Conservation (phyloP, 176 grass and related monocot species). For the Oryza nivara region DNA sequence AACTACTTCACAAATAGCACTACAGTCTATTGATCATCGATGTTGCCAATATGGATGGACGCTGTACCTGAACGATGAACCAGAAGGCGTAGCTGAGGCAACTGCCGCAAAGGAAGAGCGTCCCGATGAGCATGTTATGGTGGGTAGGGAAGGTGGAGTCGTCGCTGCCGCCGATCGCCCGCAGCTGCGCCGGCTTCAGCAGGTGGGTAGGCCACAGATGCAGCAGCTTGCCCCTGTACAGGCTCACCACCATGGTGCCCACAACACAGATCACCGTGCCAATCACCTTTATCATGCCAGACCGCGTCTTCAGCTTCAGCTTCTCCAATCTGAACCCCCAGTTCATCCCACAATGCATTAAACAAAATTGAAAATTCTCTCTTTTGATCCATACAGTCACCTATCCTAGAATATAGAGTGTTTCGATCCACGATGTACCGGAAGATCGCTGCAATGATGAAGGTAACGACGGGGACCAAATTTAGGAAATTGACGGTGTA, state of each 20-base stretch:
- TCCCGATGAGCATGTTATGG: slow-evolving; percentile 6
- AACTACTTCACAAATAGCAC: too few relatives aligned
- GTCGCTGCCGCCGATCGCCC: too few relatives aligned
- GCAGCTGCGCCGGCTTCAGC: background rate
- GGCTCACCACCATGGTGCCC: slow-evolving; percentile 54
- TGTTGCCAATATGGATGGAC: background rate
- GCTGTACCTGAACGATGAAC: slow-evolving; percentile 43
- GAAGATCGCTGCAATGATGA: too few relatives aligned
- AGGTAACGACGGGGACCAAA: too few relatives aligned
- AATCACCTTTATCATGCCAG: slow-evolving; percentile 38
- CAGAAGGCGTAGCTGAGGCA: slow-evolving; percentile 52
- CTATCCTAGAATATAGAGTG: too few relatives aligned
- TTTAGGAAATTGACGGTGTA: too few relatives aligned
- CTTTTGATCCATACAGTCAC: too few relatives aligned
- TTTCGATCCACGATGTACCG: too few relatives aligned
- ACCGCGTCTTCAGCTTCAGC: slow-evolving; percentile 7
- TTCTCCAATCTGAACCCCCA: slow-evolving; percentile 45
- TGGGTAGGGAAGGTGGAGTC: background rate
- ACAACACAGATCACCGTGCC: slow-evolving; percentile 46
- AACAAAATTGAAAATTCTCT: background rate
- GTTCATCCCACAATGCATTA: background rate
- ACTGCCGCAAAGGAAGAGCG: slow-evolving; percentile 40
- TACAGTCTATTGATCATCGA: too few relatives aligned
- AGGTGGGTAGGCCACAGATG: slow-evolving; percentile 41
- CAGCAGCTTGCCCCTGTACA: slow-evolving; percentile 35